Percentiles rank a stretch among this genome's conserved stretches.
Conservation (phyloP, 768 basidiomycete species). For the Lyophyllum decastes region DNA sequence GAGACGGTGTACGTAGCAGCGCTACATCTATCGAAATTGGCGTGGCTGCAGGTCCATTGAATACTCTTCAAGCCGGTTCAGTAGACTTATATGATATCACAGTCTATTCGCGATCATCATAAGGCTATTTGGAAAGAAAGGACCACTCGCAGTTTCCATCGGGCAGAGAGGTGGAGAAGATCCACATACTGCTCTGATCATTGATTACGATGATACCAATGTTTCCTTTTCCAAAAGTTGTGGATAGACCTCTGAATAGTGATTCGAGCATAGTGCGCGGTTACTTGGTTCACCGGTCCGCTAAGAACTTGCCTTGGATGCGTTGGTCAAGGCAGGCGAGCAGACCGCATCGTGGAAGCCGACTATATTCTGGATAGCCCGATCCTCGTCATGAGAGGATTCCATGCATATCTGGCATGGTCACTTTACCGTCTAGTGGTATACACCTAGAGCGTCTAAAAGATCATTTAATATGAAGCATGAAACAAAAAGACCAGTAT, state of each 20-base stretch:
- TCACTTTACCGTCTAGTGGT: too few species aligned
- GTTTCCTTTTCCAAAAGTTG: conserved; percentile 10
- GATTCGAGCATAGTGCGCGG: too few species aligned
- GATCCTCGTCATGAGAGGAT: too few species aligned
- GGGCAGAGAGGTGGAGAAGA: conserved; percentile 57
- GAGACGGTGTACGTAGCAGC: conserved; percentile 4
- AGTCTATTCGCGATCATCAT: neutral
- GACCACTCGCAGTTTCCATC: conserved; percentile 19
- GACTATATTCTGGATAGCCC: too few species aligned
- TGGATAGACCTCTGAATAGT: conserved; percentile 5
- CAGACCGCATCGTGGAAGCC: too few species aligned
- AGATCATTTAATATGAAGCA: too few species aligned
- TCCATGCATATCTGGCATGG: too few species aligned
- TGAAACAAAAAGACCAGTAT: too few species aligned
- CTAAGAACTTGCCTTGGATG: too few species aligned
- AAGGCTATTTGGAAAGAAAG: neutral
- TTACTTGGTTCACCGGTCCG: too few species aligned
- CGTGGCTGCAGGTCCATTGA: neutral
- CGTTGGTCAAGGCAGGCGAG: too few species aligned
- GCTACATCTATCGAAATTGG: conserved; percentile 19
- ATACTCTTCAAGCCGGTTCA: neutral
- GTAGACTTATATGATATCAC: neutral
- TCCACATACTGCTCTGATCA: conserved; percentile 57
- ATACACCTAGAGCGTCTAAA: too few species aligned
- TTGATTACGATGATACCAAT: conserved; percentile 66